A percentile compares a stretch with the other conserved stretches of the same genome.
These are phyloP conservation scores for Gnetum montanum DNA, from an alignment of 75 land plant species.

Conservation along the genomic window DNA sequence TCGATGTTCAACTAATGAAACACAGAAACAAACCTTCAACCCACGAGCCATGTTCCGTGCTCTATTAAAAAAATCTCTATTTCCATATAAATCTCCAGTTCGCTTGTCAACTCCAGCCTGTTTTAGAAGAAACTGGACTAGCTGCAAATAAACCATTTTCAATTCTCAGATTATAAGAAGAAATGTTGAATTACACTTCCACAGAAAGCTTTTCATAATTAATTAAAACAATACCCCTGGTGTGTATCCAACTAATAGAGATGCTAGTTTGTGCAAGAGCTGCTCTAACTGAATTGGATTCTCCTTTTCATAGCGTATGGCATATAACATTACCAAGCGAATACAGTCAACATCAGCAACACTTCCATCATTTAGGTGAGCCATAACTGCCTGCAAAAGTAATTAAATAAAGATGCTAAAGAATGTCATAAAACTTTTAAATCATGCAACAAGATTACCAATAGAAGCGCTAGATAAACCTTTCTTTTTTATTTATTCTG, in stretches of 20 bases:
- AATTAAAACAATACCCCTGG: conserved; percentile 64
- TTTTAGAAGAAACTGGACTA: conserved; percentile 82
- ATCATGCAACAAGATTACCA: neutral
- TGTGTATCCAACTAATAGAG: conserved; percentile 75
- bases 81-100: conserved; percentile 90
- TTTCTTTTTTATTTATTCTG: too few species aligned
- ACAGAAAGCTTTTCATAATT: too few species aligned
- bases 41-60: conserved; percentile 99
- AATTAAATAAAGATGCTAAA: neutral
- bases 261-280: conserved; percentile 67
- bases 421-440: neutral
- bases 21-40: conserved; percentile 72
- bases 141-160: conserved; percentile 35
- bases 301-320: conserved; percentile 96
- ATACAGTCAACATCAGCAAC: conserved; percentile 72
- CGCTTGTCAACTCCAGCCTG: conserved; percentile 94
- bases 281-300: conserved; percentile 90
- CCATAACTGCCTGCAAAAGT: conserved; percentile 79
- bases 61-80: conserved; percentile 83
- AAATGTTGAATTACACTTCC: neutral
- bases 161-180: neutral
- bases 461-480: too few species aligned
- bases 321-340: conserved; percentile 86
- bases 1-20: too few species aligned
- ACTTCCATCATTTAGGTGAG: conserved; percentile 68